A percentile compares a stretch with the other conserved stretches of the same genome.
Evolutionary conservation across 495 filamentous ascomycete species (phyloP).

Genomic region (Talaromyces trachyspermus): DNA sequence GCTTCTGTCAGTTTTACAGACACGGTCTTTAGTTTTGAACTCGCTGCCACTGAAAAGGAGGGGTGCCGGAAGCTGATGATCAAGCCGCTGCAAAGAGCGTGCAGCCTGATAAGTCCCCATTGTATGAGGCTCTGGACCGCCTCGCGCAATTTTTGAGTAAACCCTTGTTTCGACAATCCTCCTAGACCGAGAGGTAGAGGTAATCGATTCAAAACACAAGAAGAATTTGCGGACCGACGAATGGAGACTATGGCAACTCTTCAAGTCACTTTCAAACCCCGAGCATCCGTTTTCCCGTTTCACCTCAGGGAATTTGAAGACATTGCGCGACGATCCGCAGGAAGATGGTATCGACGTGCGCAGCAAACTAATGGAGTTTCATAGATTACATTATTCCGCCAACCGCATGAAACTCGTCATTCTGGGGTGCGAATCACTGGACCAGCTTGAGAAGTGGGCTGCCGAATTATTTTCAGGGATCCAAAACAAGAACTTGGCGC

Average conservation of each 20-base stretch:
- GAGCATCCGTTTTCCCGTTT: slow-evolving; percentile 93
- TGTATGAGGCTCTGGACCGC: too few species aligned
- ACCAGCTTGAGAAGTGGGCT: slow-evolving; percentile 83
- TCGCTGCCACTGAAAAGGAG: too few species aligned
- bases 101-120: too few species aligned
- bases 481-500: slow-evolving; percentile 73
- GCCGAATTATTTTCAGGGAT: slow-evolving; percentile 76
- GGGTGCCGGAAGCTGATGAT: too few species aligned
- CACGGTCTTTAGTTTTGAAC: too few species aligned
- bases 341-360: slow-evolving; percentile 77
- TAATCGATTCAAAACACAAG: too few species aligned
- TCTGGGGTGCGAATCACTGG: slow-evolving; percentile 78
- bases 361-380: slow-evolving; percentile 89
- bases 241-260: slow-evolving; percentile 87
- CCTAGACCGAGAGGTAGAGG: too few species aligned
- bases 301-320: slow-evolving; percentile 86
- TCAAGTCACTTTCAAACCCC: slow-evolving; percentile 81
- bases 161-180: too few species aligned
- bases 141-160: too few species aligned
- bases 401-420: slow-evolving; percentile 94
- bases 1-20: too few species aligned
- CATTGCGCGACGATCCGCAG: slow-evolving; percentile 76
- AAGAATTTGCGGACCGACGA: too few species aligned
- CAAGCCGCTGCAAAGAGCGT: too few species aligned
- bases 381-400: slow-evolving; percentile 85